phyloP scores from a whole-genome alignment of 257 asterid species.

The Solanum pinnatisectum region DNA sequence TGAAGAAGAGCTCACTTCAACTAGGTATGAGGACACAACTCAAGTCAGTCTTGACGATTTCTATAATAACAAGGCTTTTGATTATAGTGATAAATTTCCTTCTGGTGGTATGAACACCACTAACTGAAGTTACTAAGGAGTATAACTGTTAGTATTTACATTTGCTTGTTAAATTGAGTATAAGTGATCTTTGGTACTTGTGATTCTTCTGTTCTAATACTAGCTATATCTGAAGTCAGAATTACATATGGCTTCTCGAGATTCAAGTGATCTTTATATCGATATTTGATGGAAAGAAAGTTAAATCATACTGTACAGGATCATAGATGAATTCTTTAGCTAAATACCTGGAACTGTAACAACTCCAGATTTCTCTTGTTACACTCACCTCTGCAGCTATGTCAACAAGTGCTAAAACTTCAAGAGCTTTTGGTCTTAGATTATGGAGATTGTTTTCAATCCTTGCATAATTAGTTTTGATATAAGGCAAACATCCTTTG shows the following conservation, averaged over 20 bases:
- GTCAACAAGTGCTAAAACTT: background rate
- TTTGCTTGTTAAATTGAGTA: background rate
- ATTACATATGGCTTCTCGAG: background rate
- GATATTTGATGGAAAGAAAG: background rate
- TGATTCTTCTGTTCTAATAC: background rate
- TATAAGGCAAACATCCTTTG: background rate
- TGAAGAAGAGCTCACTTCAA: conserved; percentile 13
- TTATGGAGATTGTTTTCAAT: background rate
- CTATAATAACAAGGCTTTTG: conserved; percentile 28
- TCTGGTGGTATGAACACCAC: conserved; percentile 22
- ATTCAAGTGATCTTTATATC: background rate
- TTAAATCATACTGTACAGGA: background rate
- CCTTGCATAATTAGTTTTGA: background rate
- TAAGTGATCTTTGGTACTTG: background rate
- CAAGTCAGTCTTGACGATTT: conserved; percentile 40
- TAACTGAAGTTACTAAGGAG: background rate
- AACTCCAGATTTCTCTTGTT: background rate
- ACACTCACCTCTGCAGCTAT: background rate
- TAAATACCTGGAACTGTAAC: background rate
- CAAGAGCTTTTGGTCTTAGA: background rate
- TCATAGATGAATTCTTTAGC: background rate
- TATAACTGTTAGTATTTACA: background rate
- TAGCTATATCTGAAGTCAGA: background rate
- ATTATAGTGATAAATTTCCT: conserved; percentile 41
- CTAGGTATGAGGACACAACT: conserved; percentile 27